Base-by-base conservation (phyloP, 2,329 filamentous ascomycete species). In the Nigrograna mackinnonii region DNA sequence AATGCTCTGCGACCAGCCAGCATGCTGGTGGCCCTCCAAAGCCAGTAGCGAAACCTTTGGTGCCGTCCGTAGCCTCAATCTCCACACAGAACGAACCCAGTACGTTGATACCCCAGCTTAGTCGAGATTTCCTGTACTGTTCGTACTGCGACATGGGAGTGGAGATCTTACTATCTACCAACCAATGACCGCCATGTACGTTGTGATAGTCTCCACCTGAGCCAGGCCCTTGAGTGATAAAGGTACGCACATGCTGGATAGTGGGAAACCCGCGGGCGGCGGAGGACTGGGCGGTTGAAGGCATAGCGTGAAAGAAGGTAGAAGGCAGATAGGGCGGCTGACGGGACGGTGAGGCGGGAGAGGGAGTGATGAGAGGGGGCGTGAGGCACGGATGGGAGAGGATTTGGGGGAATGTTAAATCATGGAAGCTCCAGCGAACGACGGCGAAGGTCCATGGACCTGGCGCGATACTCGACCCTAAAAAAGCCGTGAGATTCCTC, bases 21-120 rank as follows among this genome's bases (percentile, higher is more conserved):
- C 91, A 96, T 26, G 88, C 91, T 22, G 91, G 91, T 13, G 91
- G 91, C 1, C 91, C 91, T 66, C 91, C 91, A 64, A 96, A 96
- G 13, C 91, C 91, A 20, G 91, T 96, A 3, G 91, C 91, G 66
- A 96, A 94, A 26, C 91, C 91, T 55, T 92, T 87, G n/a, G 89
- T 94, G 52, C 91, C 91, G 75, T 96, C 90, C 6, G 82, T 85
- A 13, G 88, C 87, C 69, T 95, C 89, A 41, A 96, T 84, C 71
- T 96, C 91, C 6, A 96, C 81, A 57, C 91, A 87, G 72, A 96
- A 95, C 0, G 91, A 95, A 2, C 91, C 91, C 19, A 96, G 75
- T 6, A 96, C 91, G 59, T 96, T 96, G 78, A 96, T 96, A 26
- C 91, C 91, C 89, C 90, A 96, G 67, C 85, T 91, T 11, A 91